These are phyloP conservation scores for Diphasiastrum complanatum DNA, from an alignment of 83 land plant species.

Conservation along the genomic window DNA sequence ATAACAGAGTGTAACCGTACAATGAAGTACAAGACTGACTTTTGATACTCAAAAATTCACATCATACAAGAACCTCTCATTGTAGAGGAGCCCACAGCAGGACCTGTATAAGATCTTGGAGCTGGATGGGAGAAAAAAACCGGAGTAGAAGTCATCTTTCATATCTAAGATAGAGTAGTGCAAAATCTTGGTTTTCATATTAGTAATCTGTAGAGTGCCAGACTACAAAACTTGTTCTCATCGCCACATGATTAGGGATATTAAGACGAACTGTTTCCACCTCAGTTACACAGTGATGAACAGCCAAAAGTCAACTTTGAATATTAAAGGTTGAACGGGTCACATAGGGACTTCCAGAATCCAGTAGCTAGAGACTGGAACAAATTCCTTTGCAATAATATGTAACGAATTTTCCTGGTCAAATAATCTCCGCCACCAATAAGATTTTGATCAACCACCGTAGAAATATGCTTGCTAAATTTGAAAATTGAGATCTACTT, in stretches of 20 bases:
- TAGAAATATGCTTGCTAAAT: background rate
- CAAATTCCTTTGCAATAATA: background rate
- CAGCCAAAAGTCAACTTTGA: background rate
- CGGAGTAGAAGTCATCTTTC: no score
- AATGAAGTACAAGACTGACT: no score
- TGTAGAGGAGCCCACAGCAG: no score
- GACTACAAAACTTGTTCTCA: background rate
- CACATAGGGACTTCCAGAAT: background rate
- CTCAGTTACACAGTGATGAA: background rate
- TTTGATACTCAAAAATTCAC: no score
- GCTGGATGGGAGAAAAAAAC: no score
- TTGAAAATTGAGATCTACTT: conserved; percentile 28
- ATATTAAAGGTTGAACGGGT: background rate
- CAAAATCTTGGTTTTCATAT: no score
- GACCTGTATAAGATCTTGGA: no score
- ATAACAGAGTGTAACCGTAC: no score
- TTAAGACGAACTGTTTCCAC: background rate
- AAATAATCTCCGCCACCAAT: background rate
- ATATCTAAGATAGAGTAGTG: no score
- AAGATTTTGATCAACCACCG: background rate
- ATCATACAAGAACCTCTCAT: no score
- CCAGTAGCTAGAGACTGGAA: no score
- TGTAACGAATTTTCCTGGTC: background rate
- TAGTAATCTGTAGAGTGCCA: background rate
- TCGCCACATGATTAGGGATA: no score